Conservation (phyloP, 202 grass and related monocot species). For the Panicum virgatum region DNA sequence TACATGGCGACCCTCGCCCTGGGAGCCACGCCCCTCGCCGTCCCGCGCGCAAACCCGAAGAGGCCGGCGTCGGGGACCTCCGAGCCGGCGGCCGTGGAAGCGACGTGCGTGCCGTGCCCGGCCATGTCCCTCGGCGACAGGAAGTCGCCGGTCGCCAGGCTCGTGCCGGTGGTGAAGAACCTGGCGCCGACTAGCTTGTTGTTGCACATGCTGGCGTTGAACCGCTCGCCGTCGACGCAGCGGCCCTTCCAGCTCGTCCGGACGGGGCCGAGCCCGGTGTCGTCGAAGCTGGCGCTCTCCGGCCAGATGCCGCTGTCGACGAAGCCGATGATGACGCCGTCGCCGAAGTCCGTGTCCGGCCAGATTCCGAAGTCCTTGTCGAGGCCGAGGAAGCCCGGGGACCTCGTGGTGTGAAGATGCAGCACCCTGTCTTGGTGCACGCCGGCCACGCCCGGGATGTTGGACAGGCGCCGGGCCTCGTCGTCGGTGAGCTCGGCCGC, state of each 20-base stretch:
- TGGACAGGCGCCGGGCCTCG: conserved; percentile 37
- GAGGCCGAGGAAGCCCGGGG: conserved; percentile 52
- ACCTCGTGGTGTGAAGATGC: conserved; percentile 44
- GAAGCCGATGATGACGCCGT: conserved; percentile 51
- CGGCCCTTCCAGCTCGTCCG: conserved; percentile 32
- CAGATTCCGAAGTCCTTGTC: conserved; percentile 30
- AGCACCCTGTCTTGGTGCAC: conserved; percentile 25
- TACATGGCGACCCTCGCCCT: conserved; percentile 58
- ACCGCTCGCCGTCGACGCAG: conserved; percentile 41
- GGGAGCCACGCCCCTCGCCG: conserved; percentile 46
- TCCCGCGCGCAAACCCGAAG: conserved; percentile 23
- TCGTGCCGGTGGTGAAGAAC: conserved; percentile 3
- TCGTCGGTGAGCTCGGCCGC: conserved; percentile 36
- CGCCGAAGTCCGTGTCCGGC: conserved; percentile 41
- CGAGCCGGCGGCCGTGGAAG: conserved; percentile 46
- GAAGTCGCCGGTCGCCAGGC: not conserved
- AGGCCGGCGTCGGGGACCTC: conserved; percentile 22
- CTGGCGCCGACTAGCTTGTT: conserved; percentile 62
- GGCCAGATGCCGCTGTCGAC: conserved; percentile 61
- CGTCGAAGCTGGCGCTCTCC: conserved; percentile 57
- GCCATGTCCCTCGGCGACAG: conserved; percentile 26
- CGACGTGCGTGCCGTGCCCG: conserved; percentile 49
- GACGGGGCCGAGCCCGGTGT: conserved; percentile 39
- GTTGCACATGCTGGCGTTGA: conserved; percentile 54
- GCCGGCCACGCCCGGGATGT: conserved; percentile 33